phyloP scores from a whole-genome alignment of 2,329 filamentous ascomycete species.

The Fusarium circinatum region DNA sequence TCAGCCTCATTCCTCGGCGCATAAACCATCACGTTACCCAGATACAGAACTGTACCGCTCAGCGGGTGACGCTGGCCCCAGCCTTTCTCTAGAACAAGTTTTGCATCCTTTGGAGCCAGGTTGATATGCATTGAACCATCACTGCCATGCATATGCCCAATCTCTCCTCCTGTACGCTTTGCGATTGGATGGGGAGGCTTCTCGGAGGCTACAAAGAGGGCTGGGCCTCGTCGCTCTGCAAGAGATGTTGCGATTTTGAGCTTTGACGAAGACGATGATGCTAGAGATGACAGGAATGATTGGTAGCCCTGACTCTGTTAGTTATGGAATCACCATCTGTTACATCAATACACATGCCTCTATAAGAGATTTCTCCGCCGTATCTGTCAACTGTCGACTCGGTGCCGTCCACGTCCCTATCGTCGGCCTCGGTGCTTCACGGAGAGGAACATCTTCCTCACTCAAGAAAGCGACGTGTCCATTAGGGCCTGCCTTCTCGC shows the following conservation, averaged over 20 bases:
- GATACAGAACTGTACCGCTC: conserved; percentile 19
- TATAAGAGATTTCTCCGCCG: neutral
- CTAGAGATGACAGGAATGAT: conserved; percentile 22
- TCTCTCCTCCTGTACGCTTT: conserved; percentile 6
- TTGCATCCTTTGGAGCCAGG: conserved; percentile 26
- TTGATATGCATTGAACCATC: conserved; percentile 32
- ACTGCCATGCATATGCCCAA: conserved; percentile 29
- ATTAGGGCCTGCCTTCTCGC: conserved; percentile 10
- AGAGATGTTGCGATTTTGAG: conserved; percentile 27
- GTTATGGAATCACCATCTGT: accelerated
- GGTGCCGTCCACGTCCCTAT: conserved; percentile 29
- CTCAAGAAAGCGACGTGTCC: conserved; percentile 20
- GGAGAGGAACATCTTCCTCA: conserved; percentile 17
- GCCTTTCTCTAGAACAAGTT: conserved; percentile 20
- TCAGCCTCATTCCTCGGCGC: conserved; percentile 24
- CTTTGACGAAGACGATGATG: conserved; percentile 11
- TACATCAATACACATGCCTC: neutral
- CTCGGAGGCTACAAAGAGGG: conserved; percentile 15
- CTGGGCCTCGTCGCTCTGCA: conserved; percentile 22
- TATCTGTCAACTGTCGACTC: conserved; percentile 26
- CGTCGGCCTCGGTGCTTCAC: conserved; percentile 11
- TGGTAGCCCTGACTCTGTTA: conserved; percentile 20
- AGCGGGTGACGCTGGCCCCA: conserved; percentile 33
- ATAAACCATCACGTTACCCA: conserved; percentile 30
- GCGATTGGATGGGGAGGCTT: neutral